Base-by-base conservation (phyloP, 768 basidiomycete species). In the Boletus sensibilis region DNA sequence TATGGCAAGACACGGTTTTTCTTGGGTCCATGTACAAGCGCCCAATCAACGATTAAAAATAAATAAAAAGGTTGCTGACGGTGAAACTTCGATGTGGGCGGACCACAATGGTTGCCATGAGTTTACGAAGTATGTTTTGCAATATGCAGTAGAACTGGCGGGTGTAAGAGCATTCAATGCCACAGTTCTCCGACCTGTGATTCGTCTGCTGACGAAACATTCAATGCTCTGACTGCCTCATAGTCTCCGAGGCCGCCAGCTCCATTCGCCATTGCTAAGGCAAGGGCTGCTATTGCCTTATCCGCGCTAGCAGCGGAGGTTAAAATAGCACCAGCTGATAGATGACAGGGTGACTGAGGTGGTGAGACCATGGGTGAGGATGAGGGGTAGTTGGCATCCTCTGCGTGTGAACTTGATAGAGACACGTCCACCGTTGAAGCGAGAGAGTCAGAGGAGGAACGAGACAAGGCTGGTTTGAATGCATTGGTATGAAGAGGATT, bases 191-290 rank as follows among this genome's bases (percentile, higher is more conserved):
- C 86, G 9, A 76, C 78, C 56, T 82, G 75, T 50, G 75, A 76
- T 55, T 73, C 77, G 47, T 81, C 79, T 56, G 55, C 57, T 21
- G 61, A 58, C 21, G 68, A 60, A 53, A 51, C 52, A 44, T 82
- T 72, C 40, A 76, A 61, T 33, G 72, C 70, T 53, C 74, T 76
- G 35, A 82, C 72, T 2, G 79, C 77, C 51, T 74, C 72, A 53
- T 86, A 86, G 63, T 87, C 85, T 50, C 76, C 77, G 38, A 87
- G 65, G 27, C 83, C 78, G 6, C 81, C 84, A 11, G 84, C 84
- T 40, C 85, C 86, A 57, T 80, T 86, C 13, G 85, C 85, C 72
- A 87, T 77, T 18, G 82, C 84, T 3, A 87, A 69, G 33, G 75
- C 76, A 31, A 86, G 75, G 18, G 82, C 83, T 18, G 83, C 83